Evolutionary conservation across 371 early-diverging fungal genomes (phyloP), one percentile per base, ranked within the genome.

Genomic region (Batkoa obscura): DNA sequence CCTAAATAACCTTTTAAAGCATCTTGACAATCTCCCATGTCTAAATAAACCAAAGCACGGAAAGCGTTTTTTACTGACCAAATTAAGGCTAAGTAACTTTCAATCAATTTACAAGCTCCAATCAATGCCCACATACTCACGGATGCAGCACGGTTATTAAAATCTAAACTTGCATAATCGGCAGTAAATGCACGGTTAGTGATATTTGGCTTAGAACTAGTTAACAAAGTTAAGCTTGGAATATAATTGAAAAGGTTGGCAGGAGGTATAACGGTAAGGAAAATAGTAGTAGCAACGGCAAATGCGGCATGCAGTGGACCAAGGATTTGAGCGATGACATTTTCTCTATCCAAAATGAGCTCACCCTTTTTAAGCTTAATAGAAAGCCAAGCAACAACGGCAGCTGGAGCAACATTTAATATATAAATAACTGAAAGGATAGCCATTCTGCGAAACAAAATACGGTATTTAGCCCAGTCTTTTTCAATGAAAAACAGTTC

Each of bases 11-110:
- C 66, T 58, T 5, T n/a, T 2, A 53, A 39, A 2, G 34, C 15
- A 23, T 53, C 53, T 36, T 36, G n/a, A 38, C 53, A 53, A 3
- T 36, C 37, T n/a, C 38, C 37, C 10, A 34, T 3, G n/a, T 36
- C 8, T 57, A 55, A 8, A 32, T 50, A 63, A 62, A 81, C 82
- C 5, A 84, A 63, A 31, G 64, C 63, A 1, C 63, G 56, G 3
- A 78, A 72, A 39, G 66, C 62, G 62, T 86, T 89, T 61, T 81
- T 84, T 67, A 88, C 86, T 0, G 87, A 84, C 15, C 79, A 67
- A 0, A 84, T 81, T 59, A 89, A 67, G 74, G 85, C 88, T 65
- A 86, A 83, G 73, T 89, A 89, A 1, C 83, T 80, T 64, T 84
- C 87, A 53, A 86, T 61, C 39, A 84, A 67, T 64, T 91, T 91